Evolutionary conservation across 495 filamentous ascomycete species (phyloP), one percentile per base, ranked within the genome.

Genomic region (Rhypophila decipiens): DNA sequence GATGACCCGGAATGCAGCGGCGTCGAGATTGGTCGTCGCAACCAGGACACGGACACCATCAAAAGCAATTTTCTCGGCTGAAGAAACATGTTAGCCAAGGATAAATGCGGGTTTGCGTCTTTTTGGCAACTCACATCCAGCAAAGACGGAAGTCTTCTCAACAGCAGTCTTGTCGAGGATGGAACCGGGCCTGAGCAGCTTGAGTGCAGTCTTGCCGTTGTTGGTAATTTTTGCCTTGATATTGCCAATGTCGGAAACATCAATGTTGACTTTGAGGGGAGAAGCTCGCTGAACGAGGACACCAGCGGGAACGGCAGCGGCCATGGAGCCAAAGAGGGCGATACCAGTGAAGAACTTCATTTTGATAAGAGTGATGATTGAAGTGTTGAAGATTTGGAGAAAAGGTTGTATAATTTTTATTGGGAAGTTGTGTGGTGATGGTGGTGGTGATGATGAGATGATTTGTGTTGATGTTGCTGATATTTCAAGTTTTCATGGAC

Each of bases 141-240:
- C 67, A 60, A 66, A 81, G 35, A 85, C 65, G 13, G 58, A 56
- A 27, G 83, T 72, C 70, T 85, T 85, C 67, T 85, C 71, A 5
- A 84, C 76, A 0, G 80, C 71, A 7, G 67, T 65, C 22, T 58
- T 58, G 46, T 84, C 80, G 17, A 79, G 63, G 65, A 86, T 76
- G 46, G 79, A 80, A 42, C 83, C 83, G 23, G 76, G 70, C 57
- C 78, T 80, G 47, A 86, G 68, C 37, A 84, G 62, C 49, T 76
- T 80, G 23, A 86, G 59, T 38, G 69, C 65, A 37, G 69, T 63
- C 22, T 61, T 59, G 24, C 79, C 82, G 34, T 64, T 74, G 66
- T 86, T 85, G 42, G 73, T 82, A 42, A 40, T 22, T 2, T 5
- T 40, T 18, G 38, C 38, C 19, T 22, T 10, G 18, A 40, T 21